Evolutionary conservation across 352 stramenopile genomes (phyloP).

Genomic region (Pythium sukuiense): DNA sequence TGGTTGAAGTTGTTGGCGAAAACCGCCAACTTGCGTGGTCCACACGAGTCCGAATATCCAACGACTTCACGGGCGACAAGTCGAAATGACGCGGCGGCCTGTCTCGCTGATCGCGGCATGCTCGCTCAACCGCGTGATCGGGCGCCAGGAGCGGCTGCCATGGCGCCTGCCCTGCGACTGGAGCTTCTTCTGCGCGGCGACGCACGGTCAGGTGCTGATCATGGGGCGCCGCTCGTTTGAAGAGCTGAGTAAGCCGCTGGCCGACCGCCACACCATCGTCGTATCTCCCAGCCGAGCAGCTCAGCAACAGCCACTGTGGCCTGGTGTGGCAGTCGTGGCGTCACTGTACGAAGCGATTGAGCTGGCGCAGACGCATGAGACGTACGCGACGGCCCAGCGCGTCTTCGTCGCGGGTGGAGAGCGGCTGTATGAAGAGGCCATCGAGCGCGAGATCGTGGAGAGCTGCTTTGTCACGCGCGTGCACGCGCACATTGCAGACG

Average conservation of each 20-base stretch:
- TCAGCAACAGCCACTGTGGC: slow-evolving; percentile 43
- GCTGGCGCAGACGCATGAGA: slow-evolving; percentile 30
- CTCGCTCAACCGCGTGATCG: slow-evolving; percentile 71
- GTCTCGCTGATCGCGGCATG: slow-evolving; percentile 71
- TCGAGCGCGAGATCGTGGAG: slow-evolving; percentile 40
- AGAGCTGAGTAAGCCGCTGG: slow-evolving; percentile 40
- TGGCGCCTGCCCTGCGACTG: slow-evolving; percentile 69
- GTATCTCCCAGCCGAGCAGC: slow-evolving; percentile 36
- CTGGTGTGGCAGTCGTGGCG: slow-evolving; percentile 31
- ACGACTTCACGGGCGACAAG: background rate
- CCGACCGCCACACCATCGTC: slow-evolving; percentile 61
- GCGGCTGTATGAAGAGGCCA: slow-evolving; percentile 58
- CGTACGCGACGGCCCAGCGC: slow-evolving; percentile 39
- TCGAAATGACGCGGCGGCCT: slow-evolving; percentile 11
- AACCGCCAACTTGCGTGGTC: background rate
- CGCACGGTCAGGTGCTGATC: slow-evolving; percentile 55
- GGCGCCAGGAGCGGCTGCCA: slow-evolving; percentile 45
- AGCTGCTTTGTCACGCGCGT: slow-evolving; percentile 69
- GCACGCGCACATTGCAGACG: slow-evolving; percentile 39
- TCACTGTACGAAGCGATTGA: slow-evolving; percentile 49
- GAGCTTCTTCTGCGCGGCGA: slow-evolving; percentile 65
- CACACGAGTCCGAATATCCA: background rate
- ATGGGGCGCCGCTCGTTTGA: slow-evolving; percentile 52
- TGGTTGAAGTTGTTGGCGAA: slow-evolving; percentile 7
- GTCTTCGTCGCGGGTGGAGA: slow-evolving; percentile 70